Evolutionary conservation across 352 stramenopile species (phyloP).

Genomic region (Globisporangium splendens): DNA sequence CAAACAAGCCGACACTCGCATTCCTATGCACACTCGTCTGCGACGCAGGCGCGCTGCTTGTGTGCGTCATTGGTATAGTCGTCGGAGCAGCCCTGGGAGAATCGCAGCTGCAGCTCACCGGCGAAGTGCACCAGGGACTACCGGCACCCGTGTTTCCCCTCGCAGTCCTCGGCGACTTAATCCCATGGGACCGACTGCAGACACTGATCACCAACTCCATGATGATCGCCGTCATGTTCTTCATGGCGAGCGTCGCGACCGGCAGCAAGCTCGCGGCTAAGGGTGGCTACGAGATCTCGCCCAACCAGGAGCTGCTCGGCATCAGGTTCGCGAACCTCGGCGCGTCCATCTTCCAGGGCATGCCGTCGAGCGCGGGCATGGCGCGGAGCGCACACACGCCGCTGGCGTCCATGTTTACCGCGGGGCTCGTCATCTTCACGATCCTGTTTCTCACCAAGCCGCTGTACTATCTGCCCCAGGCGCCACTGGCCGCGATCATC

Average conservation of each 20-base stretch:
- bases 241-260: constrained; percentile 91
- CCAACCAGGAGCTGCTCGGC: constrained; percentile 89
- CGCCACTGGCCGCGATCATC: constrained; percentile 86
- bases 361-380: constrained; percentile 89
- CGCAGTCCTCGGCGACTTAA: constrained; percentile 32
- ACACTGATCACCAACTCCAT: constrained; percentile 70
- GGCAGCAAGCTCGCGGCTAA: constrained; percentile 82
- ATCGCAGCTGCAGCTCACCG: constrained; percentile 70
- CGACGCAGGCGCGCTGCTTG: constrained; percentile 67
- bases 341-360: constrained; percentile 86
- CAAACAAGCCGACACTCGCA: constrained; percentile 20
- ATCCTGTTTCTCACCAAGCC: constrained; percentile 85
- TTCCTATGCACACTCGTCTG: constrained; percentile 44
- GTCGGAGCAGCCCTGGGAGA: constrained; percentile 58
- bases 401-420: constrained; percentile 87
- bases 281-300: constrained; percentile 72
- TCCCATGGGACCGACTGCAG: constrained; percentile 49
- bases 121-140: constrained; percentile 70
- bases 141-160: constrained; percentile 47
- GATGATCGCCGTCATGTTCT: constrained; percentile 87
- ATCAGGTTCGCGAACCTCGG: constrained; percentile 90
- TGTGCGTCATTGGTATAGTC: constrained; percentile 75
- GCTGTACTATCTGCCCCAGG: constrained; percentile 88
- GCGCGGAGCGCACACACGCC: constrained; percentile 85
- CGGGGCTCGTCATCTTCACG: constrained; percentile 85